These are phyloP conservation scores for Arachis monticola DNA, from an alignment of 331 rosid genomes.

Conservation along the genomic window DNA sequence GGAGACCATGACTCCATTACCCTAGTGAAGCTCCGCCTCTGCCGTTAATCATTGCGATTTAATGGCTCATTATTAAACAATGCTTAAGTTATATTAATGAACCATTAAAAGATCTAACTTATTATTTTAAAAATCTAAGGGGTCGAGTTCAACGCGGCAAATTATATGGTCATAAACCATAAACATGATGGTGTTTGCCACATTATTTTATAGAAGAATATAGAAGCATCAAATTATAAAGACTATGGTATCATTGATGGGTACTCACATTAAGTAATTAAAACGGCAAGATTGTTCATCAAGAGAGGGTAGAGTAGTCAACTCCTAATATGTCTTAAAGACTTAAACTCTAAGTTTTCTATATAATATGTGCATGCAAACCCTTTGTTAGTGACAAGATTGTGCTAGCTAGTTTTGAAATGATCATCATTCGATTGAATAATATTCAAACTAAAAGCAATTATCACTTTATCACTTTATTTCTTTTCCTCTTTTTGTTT, in stretches of 20 bases:
- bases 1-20: too few relatives aligned
- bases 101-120: too few relatives aligned
- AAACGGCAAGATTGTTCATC: not conserved
- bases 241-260: not conserved
- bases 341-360: slow-evolving; percentile 31
- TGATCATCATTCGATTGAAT: slow-evolving; percentile 4
- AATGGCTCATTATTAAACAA: not conserved
- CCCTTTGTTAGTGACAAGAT: not conserved
- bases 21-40: too few relatives aligned
- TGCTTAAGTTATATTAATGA: not conserved
- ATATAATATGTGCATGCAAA: slow-evolving; percentile 2
- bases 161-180: slow-evolving; percentile 24
- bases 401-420: slow-evolving; percentile 31
- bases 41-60: slow-evolving; percentile 16
- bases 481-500: slow-evolving; percentile 7
- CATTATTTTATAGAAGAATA: not conserved
- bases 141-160: slow-evolving; percentile 26
- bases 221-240: not conserved
- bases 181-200: slow-evolving; percentile 30
- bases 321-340: not conserved
- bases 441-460: not conserved
- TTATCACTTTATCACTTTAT: not conserved
- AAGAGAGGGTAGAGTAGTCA: not conserved
- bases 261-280: slow-evolving; percentile 3
- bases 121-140: not conserved